phyloP scores from a whole-genome alignment of 768 basidiomycete genomes.

The Punctularia strigosozonata region DNA sequence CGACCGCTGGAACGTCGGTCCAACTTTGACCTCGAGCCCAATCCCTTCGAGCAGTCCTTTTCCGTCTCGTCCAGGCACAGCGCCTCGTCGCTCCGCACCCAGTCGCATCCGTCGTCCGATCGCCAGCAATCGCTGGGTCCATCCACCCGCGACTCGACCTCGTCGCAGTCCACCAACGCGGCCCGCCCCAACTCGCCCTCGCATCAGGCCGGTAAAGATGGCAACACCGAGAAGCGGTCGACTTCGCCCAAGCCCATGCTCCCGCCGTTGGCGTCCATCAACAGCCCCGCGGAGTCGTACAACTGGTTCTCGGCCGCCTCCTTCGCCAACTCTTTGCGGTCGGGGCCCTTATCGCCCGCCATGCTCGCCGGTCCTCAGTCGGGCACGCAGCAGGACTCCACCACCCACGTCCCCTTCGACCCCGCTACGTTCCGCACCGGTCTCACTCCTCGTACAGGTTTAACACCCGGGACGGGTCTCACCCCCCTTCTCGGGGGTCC shows the following conservation, averaged over 20 bases:
- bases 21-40: constrained; percentile 73
- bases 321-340: constrained; percentile 68
- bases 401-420: constrained; percentile 44
- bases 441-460: constrained; percentile 74
- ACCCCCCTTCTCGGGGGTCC: constrained; percentile 73
- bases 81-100: constrained; percentile 28
- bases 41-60: constrained; percentile 95
- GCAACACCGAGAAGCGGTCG: constrained; percentile 11
- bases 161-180: constrained; percentile 18
- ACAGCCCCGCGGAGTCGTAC: constrained; percentile 53
- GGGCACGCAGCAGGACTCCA: constrained; percentile 21
- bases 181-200: constrained; percentile 12
- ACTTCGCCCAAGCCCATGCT: constrained; percentile 53
- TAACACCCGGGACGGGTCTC: constrained; percentile 63
- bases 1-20: constrained; percentile 47
- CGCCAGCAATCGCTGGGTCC: constrained; percentile 16
- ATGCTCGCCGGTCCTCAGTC: constrained; percentile 86
- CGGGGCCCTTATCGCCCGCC: constrained; percentile 91
- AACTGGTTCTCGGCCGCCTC: constrained; percentile 51
- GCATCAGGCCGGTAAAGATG: constrained; percentile 13
- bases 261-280: constrained; percentile 71
- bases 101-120: constrained; percentile 18
- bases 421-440: constrained; percentile 70
- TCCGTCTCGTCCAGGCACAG: constrained; percentile 29
- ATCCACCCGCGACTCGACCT: constrained; percentile 19